phyloP scores from a whole-genome alignment of 2,329 filamentous ascomycete genomes.

The Diaporthe citriasiana region DNA sequence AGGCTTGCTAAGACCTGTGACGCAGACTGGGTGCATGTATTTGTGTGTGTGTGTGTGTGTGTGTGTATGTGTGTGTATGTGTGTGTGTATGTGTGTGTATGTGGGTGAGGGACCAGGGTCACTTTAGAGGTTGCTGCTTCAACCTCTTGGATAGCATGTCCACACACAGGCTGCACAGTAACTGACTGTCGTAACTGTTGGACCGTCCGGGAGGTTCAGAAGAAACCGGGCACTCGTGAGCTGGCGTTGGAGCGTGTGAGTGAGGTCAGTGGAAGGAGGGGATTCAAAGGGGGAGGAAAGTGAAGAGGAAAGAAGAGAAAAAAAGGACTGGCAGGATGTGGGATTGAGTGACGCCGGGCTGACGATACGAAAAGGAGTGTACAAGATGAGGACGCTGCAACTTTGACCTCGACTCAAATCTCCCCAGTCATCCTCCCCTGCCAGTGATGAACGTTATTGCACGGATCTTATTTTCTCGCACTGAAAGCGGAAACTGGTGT shows the following conservation, averaged over 20 bases:
- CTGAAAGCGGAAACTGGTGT: slow-evolving; percentile 28
- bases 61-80: background rate
- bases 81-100: background rate
- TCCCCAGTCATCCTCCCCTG: slow-evolving; percentile 24
- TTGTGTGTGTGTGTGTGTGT: background rate
- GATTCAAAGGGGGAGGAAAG: background rate
- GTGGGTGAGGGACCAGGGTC: background rate
- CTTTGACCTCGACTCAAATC: slow-evolving; percentile 32
- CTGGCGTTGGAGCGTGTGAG: background rate
- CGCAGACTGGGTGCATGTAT: slow-evolving; percentile 1
- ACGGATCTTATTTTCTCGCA: slow-evolving; percentile 34
- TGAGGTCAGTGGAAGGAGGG: background rate
- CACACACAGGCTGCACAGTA: background rate
- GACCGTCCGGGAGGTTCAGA: background rate
- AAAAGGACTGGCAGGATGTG: slow-evolving; percentile 2
- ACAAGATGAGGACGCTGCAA: slow-evolving; percentile 27
- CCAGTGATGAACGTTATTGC: slow-evolving; percentile 33
- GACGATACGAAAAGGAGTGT: slow-evolving; percentile 21
- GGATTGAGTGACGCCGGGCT: slow-evolving; percentile 20
- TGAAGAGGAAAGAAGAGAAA: background rate
- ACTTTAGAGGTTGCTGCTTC: background rate
- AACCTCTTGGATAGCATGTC: background rate
- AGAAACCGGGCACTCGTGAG: background rate
- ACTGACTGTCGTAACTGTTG: background rate
- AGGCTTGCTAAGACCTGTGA: slow-evolving; percentile 29